Conservation (phyloP, 495 filamentous ascomycete genomes). For the Pyrenula aspistea region DNA sequence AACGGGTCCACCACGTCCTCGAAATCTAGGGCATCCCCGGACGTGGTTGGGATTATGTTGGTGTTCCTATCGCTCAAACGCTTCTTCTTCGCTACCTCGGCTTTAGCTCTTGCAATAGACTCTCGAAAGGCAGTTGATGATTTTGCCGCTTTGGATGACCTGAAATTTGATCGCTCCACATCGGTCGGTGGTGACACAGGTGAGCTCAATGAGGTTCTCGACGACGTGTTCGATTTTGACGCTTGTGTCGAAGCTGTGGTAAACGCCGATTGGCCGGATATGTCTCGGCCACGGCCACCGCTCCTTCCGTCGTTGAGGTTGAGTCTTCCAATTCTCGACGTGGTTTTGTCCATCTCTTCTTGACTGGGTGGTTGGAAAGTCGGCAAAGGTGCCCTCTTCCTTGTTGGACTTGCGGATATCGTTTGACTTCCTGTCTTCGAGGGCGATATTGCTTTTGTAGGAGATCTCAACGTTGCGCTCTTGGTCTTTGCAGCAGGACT, state of each 20-base stretch:
- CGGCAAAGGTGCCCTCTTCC: neutral
- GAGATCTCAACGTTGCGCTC: conserved; percentile 2
- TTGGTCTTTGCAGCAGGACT: conserved; percentile 29
- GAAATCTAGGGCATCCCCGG: conserved; percentile 30
- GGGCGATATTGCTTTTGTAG: conserved; percentile 18
- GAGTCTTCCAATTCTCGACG: neutral
- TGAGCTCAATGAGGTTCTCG: conserved; percentile 22
- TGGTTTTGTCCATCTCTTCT: neutral
- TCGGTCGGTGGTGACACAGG: conserved; percentile 18
- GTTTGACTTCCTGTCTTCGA: conserved; percentile 20
- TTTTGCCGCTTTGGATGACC: conserved; percentile 34
- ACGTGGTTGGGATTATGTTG: too few relatives aligned
- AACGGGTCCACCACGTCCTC: conserved; percentile 58
- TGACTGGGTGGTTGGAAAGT: neutral
- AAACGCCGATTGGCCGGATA: neutral
- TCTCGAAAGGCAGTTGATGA: conserved; percentile 77
- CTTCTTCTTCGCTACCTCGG: conserved; percentile 49
- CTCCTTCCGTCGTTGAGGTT: neutral
- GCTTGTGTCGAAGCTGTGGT: conserved; percentile 15
- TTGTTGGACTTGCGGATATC: conserved; percentile 5
- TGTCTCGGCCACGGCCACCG: neutral
- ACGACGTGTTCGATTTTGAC: conserved; percentile 20
- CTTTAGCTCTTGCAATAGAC: conserved; percentile 88
- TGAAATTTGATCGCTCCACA: conserved; percentile 19
- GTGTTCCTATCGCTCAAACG: conserved; percentile 16